Base-by-base conservation (phyloP, 208 protist species). In the Leptomonas pyrrhocoris region DNA sequence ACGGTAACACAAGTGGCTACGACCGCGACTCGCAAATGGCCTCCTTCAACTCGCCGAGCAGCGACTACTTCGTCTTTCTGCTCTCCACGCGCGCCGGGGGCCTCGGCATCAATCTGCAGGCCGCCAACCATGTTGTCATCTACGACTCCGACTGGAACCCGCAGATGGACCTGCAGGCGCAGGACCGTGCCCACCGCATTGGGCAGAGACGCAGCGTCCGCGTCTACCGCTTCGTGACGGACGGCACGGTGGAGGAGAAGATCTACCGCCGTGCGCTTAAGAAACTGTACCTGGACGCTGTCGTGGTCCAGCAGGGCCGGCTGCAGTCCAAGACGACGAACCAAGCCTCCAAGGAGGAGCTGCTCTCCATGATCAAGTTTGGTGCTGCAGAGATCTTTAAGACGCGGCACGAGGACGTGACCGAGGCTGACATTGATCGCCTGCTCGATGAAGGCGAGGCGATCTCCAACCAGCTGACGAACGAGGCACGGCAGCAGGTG, bases 121-220 rank as follows among this genome's bases (percentile, higher is more conserved):
- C 98, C 11, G 99, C 99, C 3, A 98, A 99, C 75, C 94, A 97
- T 45, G 98, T 99, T 50, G 96, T 99, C 66, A 77, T 99, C 31
- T 99, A 98, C 80, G 99, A 99, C 86, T 94, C 82, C 7, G 99
- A 99, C 79, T 99, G 97, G 97, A 99, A 99, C 80, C 96, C 96
- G 53, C 96, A 99, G 85, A 97, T 98, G 84, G 99, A 99, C 79
- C 73, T 99, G 50, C 99, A 99, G 77, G 99, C 98, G 9, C 94
- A 98, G 81, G 98, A 99, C 74, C 84, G 98, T 36, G 97, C 97
- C 27, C 98, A 99, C 81, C 93, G 98, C 65, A 99, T 99, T 74
- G 98, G 98, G 27, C 98, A 99, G 77, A 98, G 90, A 54, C 97
- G 98, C 50, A 94, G 89, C 31, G 98, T 99, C 0, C 96, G 87